Base-by-base conservation (phyloP, 2,329 filamentous ascomycete genomes). In the Arthrinium phaeospermum region DNA sequence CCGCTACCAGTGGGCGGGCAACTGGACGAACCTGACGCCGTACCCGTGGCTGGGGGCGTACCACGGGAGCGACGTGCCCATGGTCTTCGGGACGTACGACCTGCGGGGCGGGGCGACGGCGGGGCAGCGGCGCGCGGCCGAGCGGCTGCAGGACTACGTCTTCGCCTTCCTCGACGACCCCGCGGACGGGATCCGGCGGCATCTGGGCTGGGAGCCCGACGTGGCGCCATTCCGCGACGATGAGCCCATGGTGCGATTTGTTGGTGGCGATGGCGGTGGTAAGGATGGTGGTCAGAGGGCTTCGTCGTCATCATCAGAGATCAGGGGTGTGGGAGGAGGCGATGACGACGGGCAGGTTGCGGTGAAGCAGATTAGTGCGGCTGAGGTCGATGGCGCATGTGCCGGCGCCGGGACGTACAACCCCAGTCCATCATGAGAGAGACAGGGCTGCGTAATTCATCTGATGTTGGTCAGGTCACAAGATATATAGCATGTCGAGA, bases 31-130 rank as follows among this genome's bases (percentile, higher is more conserved):
- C 72, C 79, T 85, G 70, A 79, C 80, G 22, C 81, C 81, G 0
- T 77, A 77, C 41, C 72, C 77, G 1, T 86, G 83, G 82, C 77
- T 85, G 68, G 84, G 84, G 10, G 84, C 83, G 1, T 86, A 83
- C 70, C 84, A 86, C 72, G 79, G 77, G 49, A 77, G 77, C 8
- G 83, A 85, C 68, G 75, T 83, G 37, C 80, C 82, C 14, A 72
- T 85, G 74, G 72, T 81, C 44, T 83, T 85, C 74, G 83, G 82
- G 2, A 84, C 83, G 1, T 82, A 83, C 71, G 69, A 70, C 4
- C 71, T 77, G 67, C 75, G 75, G 34, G 71, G 74, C 67, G 44
- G 41, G 45, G 74, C 77, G 22, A 79, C 78, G 27, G 70, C 72
- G 41, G 75, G 76, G 49, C 75, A 80, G 64, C 71, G 72, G 6